These are phyloP conservation scores for Xylaria sp. DNA, from an alignment of 2,329 filamentous ascomycete genomes.

Conservation along the genomic window DNA sequence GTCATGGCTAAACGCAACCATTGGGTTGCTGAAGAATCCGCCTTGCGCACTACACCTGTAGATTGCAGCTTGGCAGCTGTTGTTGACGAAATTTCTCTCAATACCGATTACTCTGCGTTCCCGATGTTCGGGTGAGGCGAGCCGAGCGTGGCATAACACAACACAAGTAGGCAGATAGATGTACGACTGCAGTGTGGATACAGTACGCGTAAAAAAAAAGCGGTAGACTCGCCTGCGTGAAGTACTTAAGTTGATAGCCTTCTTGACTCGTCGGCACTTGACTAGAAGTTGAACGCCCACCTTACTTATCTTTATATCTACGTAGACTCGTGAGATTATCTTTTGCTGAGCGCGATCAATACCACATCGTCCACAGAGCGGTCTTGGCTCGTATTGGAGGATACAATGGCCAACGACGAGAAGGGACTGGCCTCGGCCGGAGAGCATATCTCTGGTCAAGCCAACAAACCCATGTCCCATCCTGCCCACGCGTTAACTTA, in stretches of 20 bases:
- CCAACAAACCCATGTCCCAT: constrained; percentile 51
- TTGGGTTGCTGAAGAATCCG: neutral
- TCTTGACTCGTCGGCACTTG: neutral
- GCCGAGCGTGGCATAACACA: neutral
- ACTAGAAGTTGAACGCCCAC: neutral
- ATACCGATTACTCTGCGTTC: neutral
- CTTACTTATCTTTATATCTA: neutral
- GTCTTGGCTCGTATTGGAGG: neutral
- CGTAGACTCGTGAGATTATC: too few species aligned
- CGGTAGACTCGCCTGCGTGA: neutral
- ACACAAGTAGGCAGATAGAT: too few species aligned
- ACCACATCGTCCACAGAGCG: too few species aligned
- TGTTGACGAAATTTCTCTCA: neutral
- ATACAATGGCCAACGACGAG: constrained; percentile 3
- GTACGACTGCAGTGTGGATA: too few species aligned
- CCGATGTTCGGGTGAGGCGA: neutral
- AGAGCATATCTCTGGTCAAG: constrained; percentile 27
- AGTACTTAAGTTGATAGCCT: neutral
- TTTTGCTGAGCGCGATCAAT: neutral
- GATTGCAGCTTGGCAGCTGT: neutral
- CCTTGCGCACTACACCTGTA: neutral
- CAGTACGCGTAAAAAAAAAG: neutral
- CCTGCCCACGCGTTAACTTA: constrained; percentile 62
- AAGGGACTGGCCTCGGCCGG: neutral
- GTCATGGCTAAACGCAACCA: neutral